Evolutionary conservation across 805 yeast species (phyloP), one percentile per base, ranked within the genome.

Genomic region (Candida gorgasii): DNA sequence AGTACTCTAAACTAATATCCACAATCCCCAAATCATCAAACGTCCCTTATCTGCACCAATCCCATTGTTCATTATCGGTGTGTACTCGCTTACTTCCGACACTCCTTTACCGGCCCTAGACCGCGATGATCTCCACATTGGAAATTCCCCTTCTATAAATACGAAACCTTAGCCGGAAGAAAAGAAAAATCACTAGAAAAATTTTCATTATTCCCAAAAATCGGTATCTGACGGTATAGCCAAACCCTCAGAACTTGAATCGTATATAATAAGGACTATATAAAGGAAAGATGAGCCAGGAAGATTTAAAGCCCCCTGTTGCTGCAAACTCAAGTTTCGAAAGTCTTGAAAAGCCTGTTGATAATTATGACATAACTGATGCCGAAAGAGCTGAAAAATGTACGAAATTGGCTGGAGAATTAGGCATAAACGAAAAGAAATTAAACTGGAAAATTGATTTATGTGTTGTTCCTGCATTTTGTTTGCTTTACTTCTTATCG

Each of bases 391-490:
- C 14, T 17, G 29, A 18, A 6, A 42, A 39, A 43, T 20, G 28
- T 35, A 12, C 36, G 3, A 18, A 31, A 20, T 36, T 49, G 13
- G 53, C 53, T 8, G 16, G 31, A 11, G 53, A 49, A 36, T 39
- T 54, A 43, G 79, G 78, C 13, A 65, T 86, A 28, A 70, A 84
- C 57, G 80, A 82, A 28, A 63, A 54, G 33, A 73, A 66, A 50
- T 62, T 86, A 19, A 76, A 78, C 78, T 67, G 79, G 73, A 85
- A 84, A 53, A 68, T 82, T 23, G 92, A 86, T 54, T 40, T 79
- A 1, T 78, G 86, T 46, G 81, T 86, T 29, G 82, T 86, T 20
- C 89, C 90, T 4, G 81, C 89, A n/a, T 83, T 87, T 50, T 79
- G 89, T 55, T 54, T 86, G 20, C 68, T 87, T 34, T 87, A 87